These are phyloP conservation scores for Hypoxylon sp. DNA, from an alignment of 2,329 filamentous ascomycete species.

Conservation along the genomic window DNA sequence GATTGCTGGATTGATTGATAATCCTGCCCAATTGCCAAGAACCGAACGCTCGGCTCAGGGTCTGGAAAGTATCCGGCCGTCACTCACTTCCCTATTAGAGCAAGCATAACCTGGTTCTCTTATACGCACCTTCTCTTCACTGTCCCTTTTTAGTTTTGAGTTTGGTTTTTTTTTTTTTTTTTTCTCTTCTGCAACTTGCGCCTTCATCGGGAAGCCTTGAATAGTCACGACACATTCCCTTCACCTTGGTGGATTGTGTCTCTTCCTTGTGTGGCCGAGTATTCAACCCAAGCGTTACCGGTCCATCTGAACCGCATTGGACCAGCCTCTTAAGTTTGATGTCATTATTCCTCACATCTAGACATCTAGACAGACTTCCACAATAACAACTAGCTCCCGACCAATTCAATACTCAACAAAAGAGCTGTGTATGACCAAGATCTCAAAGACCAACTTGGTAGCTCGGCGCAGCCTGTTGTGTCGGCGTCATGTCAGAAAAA, in stretches of 20 bases:
- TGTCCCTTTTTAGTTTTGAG: conserved; percentile 2
- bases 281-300: conserved; percentile 6
- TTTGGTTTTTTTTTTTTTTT: not conserved
- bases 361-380: not conserved
- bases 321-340: not conserved
- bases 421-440: not conserved
- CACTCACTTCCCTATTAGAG: conserved; percentile 25
- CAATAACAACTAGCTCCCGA: not conserved
- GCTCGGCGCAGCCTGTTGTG: conserved; percentile 2
- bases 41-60: conserved; percentile 13
- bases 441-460: not conserved
- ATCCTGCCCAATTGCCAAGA: conserved; percentile 27
- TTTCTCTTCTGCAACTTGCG: not conserved
- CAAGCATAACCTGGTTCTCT: conserved; percentile 14
- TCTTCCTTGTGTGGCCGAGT: conserved; percentile 8
- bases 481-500: conserved; percentile 23
- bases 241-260: conserved; percentile 7
- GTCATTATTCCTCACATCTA: not conserved
- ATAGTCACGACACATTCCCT: conserved; percentile 14
- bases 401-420: conserved; percentile 10
- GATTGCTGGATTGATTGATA: conserved; percentile 33
- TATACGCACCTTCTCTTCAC: conserved; percentile 17
- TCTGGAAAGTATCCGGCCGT: not conserved
- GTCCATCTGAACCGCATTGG: conserved; percentile 13
- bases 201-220: conserved; percentile 4